Evolutionary conservation across 2,329 filamentous ascomycete genomes (phyloP), one percentile per base, ranked within the genome.

Genomic region (Fusarium sulawesiense): DNA sequence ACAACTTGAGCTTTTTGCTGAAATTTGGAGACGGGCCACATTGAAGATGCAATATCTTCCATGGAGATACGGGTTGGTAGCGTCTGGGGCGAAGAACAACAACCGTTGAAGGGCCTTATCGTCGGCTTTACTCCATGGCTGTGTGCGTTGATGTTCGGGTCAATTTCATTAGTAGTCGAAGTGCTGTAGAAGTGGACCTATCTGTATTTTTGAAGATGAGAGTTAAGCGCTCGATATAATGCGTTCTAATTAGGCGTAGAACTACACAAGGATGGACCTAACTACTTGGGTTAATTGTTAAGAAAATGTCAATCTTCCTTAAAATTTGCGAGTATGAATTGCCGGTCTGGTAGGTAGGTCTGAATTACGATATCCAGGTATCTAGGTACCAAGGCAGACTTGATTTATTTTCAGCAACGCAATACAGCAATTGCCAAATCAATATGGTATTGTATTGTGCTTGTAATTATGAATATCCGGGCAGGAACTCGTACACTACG

Each of bases 141-240:
- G n/a, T 56, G 18, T 34, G 48, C 48, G 63, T 34, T 34, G 40
- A 30, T 49, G n/a, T 54, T 20, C 30, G 45, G 40, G 41, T 34
- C 32, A 42, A 53, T 25, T 20, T 55, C 47, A 55, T 51, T 32
- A 54, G 29, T 32, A 47, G 47, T 50, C 47, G 55, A 61, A 54
- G 53, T 45, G 21, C 48, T 62, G 57, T 57, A 65, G 46, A 61
- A 29, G 41, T 49, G 21, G 14, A 60, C 40, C 46, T 69, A 62
- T 37, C 34, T n/a, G 18, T 37, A 37, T 57, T 56, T 56, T 48
- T 54, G 51, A 56, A 45, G 27, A 61, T 25, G 25, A 41, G 27
- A 60, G 58, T 45, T 47, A 40, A 51, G 44, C 32, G 21, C 42
- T 64, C 50, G 27, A 30, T 55, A 27, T 55, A 34, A 44, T 23